Conservation (phyloP, 1,139 yeast species). For the Yamadazyma dushanensis region DNA sequence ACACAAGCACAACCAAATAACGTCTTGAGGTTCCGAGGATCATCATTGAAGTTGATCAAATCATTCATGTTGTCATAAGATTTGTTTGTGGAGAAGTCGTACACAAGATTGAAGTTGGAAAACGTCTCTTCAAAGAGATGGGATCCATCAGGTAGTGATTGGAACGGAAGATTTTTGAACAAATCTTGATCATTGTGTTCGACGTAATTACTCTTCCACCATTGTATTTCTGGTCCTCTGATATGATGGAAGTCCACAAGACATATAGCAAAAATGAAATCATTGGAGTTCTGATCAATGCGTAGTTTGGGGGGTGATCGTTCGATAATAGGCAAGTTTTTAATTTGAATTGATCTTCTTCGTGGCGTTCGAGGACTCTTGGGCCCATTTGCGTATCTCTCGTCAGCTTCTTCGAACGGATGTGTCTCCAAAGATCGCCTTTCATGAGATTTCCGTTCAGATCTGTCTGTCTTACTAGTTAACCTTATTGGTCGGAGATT, state of each 20-base stretch:
- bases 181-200: slow-evolving; percentile 40
- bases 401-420: slow-evolving; percentile 16
- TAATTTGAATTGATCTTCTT: slow-evolving; percentile 34
- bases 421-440: slow-evolving; percentile 2
- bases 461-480: slow-evolving; percentile 4
- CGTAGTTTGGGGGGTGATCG: slow-evolving; percentile 17
- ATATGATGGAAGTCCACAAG: slow-evolving; percentile 93
- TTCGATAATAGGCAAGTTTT: slow-evolving; percentile 35
- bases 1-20: slow-evolving; percentile 93
- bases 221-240: slow-evolving; percentile 93
- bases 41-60: slow-evolving; percentile 43
- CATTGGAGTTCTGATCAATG: slow-evolving; percentile 21
- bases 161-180: slow-evolving; percentile 93
- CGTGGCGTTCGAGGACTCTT: slow-evolving; percentile 17
- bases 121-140: slow-evolving; percentile 91
- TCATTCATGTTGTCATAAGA: slow-evolving; percentile 48
- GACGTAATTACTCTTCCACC: slow-evolving; percentile 74
- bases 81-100: slow-evolving; percentile 54
- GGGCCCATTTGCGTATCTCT: slow-evolving; percentile 5
- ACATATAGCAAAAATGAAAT: slow-evolving; percentile 75
- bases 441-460: slow-evolving; percentile 3
- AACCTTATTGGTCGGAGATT: slow-evolving; percentile 19
- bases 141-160: slow-evolving; percentile 94
- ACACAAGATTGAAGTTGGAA: slow-evolving; percentile 84
- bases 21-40: slow-evolving; percentile 60